These are phyloP conservation scores for Jimgerdemannia flammicorona DNA, from an alignment of 192 early-diverging fungal species.

Conservation along the genomic window DNA sequence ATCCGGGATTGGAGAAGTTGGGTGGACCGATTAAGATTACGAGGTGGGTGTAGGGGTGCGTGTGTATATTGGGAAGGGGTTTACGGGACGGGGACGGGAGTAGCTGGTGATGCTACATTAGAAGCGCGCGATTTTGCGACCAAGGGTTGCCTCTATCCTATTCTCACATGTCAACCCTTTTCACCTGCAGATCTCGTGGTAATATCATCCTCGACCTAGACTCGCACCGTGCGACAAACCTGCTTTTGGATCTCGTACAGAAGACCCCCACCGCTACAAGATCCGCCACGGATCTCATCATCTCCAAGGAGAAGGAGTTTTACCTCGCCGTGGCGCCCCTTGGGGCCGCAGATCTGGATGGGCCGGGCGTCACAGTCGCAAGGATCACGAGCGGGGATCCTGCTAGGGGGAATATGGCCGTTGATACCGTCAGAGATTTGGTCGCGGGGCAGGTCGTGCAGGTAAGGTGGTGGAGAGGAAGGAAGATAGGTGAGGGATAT, in stretches of 20 bases:
- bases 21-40: conserved; percentile 49
- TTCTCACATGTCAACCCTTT: background rate
- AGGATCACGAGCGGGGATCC: conserved; percentile 55
- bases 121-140: background rate
- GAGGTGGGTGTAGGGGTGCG: conserved; percentile 13
- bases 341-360: background rate
- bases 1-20: conserved; percentile 35
- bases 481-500: background rate
- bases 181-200: conserved; percentile 32
- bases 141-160: background rate
- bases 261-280: conserved; percentile 7
- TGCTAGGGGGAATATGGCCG: conserved; percentile 50
- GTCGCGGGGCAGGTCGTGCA: conserved; percentile 45
- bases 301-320: conserved; percentile 51
- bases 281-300: background rate
- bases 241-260: conserved; percentile 41
- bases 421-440: conserved; percentile 49
- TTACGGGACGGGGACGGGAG: background rate
- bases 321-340: conserved; percentile 40
- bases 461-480: conserved; percentile 29
- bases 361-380: conserved; percentile 10
- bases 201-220: conserved; percentile 57
- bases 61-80: too few relatives aligned
- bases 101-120: background rate
- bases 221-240: conserved; percentile 39